A percentile compares a stretch with the other conserved stretches of the same genome.
Conservation (phyloP, 805 yeast genomes). For the Zygoascus flipseniorum region DNA sequence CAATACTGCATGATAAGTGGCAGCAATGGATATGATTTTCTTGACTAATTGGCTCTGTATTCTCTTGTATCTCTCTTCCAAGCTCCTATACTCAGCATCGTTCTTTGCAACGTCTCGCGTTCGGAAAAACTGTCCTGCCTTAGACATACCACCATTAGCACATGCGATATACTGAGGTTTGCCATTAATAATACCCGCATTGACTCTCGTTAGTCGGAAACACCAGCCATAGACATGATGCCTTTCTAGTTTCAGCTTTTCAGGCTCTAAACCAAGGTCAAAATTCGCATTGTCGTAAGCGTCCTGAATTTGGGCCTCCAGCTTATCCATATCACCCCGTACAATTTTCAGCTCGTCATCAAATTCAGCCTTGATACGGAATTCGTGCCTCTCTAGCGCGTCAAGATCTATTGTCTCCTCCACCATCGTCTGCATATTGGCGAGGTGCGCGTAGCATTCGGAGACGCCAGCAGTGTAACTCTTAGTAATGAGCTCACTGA, state of each 20-base stretch:
- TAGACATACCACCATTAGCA: constrained; percentile 54
- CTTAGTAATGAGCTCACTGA: constrained; percentile 34
- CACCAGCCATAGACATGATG: constrained; percentile 93
- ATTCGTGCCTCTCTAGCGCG: constrained; percentile 74
- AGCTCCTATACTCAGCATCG: constrained; percentile 48
- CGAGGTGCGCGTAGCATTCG: constrained; percentile 42
- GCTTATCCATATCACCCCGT: constrained; percentile 46
- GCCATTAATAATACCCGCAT: constrained; percentile 69
- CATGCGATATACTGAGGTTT: constrained; percentile 59
- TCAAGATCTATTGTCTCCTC: constrained; percentile 87
- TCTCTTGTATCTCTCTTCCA: constrained; percentile 58
- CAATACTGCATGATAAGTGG: constrained; percentile 74
- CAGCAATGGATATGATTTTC: constrained; percentile 72
- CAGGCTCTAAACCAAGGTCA: constrained; percentile 76
- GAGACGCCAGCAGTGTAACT: constrained; percentile 55
- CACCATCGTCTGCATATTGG: constrained; percentile 72
- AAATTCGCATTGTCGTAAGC: constrained; percentile 61
- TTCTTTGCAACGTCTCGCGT: constrained; percentile 54
- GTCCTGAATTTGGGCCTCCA: constrained; percentile 41
- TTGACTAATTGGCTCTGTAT: constrained; percentile 73
- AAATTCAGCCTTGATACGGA: constrained; percentile 80
- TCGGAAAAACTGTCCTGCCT: constrained; percentile 92
- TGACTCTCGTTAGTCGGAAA: constrained; percentile 80
- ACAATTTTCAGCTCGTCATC: constrained; percentile 65
- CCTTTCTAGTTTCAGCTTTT: constrained; percentile 80